Evolutionary conservation across 805 yeast species (phyloP).

Genomic region (Starmerella bacillaris): DNA sequence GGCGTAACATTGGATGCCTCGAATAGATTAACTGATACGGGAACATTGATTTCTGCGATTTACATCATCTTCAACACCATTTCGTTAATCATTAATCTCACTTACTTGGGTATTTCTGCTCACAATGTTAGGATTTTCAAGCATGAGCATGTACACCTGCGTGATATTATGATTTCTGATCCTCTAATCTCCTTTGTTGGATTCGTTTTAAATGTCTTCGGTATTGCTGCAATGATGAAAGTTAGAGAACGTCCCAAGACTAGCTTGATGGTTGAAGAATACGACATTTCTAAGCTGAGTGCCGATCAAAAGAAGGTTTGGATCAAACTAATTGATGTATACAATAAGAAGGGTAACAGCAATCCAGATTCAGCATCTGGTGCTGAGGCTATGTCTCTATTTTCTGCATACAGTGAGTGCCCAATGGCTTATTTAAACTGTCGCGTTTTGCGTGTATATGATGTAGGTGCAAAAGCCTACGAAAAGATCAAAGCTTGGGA

Average conservation of each 20-base stretch:
- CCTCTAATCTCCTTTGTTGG: constrained; percentile 13
- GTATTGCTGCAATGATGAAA: constrained; percentile 14
- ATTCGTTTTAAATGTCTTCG: constrained; percentile 14
- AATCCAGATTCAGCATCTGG: constrained; percentile 23
- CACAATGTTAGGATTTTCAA: constrained; percentile 3
- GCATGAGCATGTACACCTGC: constrained; percentile 1
- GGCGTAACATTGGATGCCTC: constrained; percentile 13
- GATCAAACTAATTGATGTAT: constrained; percentile 21
- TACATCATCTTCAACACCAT: constrained; percentile 10
- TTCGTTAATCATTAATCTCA: constrained; percentile 12
- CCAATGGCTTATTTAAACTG: constrained; percentile 19
- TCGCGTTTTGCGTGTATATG: constrained; percentile 22
- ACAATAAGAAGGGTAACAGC: constrained; percentile 14
- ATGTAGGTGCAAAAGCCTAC: constrained; percentile 16
- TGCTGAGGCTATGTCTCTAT: constrained; percentile 21
- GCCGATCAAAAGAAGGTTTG: constrained; percentile 19
- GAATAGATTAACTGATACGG: constrained; percentile 15
- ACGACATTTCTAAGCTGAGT: constrained; percentile 18
- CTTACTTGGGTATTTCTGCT: constrained; percentile 15
- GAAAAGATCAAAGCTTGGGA: constrained; percentile 22
- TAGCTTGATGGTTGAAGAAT: constrained; percentile 18
- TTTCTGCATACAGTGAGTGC: constrained; percentile 20
- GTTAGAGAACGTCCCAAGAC: constrained; percentile 19
- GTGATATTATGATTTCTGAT: constrained; percentile 16
- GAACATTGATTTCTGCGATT: constrained; percentile 11